phyloP scores from a whole-genome alignment of 1,284 basidiomycete species.

The Polyporus tsugae region DNA sequence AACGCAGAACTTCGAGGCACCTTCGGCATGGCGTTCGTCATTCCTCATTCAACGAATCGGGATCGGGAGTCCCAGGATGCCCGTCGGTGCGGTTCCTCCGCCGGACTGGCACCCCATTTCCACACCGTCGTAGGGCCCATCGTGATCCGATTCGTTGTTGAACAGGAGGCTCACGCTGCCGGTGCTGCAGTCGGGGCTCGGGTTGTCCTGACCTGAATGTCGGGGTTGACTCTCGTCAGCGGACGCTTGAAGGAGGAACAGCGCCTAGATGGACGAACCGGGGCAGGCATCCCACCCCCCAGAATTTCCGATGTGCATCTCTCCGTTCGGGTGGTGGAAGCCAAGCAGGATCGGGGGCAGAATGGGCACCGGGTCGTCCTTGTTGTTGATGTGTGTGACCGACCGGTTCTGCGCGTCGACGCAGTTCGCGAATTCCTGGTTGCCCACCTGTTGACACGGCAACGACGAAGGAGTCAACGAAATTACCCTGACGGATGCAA shows the following conservation, averaged over 20 bases:
- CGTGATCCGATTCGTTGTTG: conserved; percentile 54
- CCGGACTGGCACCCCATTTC: conserved; percentile 53
- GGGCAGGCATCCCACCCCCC: conserved; percentile 56
- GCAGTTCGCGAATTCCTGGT: conserved; percentile 65
- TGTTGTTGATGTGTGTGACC: conserved; percentile 40
- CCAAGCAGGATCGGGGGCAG: conserved; percentile 57
- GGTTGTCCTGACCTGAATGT: conserved; percentile 60
- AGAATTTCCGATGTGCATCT: conserved; percentile 61
- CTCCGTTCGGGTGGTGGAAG: conserved; percentile 63
- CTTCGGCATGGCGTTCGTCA: neutral
- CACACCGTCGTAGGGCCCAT: conserved; percentile 66
- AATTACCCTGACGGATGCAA: neutral
- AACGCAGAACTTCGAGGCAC: neutral
- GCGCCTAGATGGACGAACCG: conserved; percentile 42
- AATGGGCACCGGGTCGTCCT: conserved; percentile 35
- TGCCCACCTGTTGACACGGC: conserved; percentile 47
- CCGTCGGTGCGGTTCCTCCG: conserved; percentile 6
- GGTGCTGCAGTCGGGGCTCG: conserved; percentile 56
- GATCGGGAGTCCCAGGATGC: conserved; percentile 7
- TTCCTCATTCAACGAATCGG: conserved; percentile 1
- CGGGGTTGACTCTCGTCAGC: neutral
- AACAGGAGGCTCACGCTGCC: conserved; percentile 63
- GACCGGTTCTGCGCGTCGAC: conserved; percentile 51
- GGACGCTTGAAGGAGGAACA: neutral
- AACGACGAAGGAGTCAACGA: neutral